A percentile compares a stretch with the other conserved stretches of the same genome.
phyloP scores from a whole-genome alignment of 345 rosid genomes.

The Eucalyptus erythrocorys region DNA sequence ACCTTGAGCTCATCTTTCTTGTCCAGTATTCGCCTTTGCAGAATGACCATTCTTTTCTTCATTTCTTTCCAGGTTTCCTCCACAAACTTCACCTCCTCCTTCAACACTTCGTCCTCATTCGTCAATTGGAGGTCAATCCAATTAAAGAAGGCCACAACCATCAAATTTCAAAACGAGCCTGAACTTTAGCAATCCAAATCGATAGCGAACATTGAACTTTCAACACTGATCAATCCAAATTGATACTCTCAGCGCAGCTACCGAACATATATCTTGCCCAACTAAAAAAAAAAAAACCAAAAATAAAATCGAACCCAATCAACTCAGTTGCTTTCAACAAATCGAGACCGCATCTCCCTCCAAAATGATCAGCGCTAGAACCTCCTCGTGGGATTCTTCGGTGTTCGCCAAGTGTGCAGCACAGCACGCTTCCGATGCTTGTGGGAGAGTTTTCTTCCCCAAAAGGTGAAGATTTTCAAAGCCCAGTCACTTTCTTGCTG shows the following conservation, averaged over 20 bases:
- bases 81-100: background rate
- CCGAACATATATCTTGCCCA: background rate
- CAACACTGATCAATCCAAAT: background rate
- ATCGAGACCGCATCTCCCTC: rapidly evolving
- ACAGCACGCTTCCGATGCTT: rapidly evolving
- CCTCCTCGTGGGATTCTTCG: background rate
- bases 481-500: background rate
- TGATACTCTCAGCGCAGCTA: background rate
- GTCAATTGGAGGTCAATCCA: background rate
- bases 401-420: too few species aligned
- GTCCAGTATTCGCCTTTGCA: background rate
- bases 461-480: too few species aligned
- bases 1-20: background rate
- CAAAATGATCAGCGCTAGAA: background rate
- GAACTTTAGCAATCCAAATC: background rate
- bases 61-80: background rate
- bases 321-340: background rate
- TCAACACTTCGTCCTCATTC: background rate
- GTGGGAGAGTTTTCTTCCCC: background rate
- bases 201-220: background rate
- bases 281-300: too few species aligned
- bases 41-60: background rate
- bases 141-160: background rate
- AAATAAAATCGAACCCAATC: background rate
- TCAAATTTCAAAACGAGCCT: background rate